Evolutionary conservation across 2,329 filamentous ascomycete species (phyloP), one percentile per base, ranked within the genome.

Genomic region (Thelonectria olida): DNA sequence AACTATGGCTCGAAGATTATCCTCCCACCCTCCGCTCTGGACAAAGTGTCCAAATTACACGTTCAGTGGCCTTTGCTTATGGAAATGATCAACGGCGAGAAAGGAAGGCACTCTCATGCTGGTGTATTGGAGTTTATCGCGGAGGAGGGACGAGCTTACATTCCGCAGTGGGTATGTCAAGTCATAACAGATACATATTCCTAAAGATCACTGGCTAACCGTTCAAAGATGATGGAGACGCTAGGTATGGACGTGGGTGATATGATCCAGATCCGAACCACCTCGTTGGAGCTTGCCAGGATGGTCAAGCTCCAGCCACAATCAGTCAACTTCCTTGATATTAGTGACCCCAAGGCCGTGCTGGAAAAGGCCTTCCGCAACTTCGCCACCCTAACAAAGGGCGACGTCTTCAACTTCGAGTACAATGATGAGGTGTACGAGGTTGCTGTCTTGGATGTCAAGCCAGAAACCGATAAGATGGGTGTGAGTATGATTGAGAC

Each of bases 1-100:
- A 98, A 98, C 82, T 94, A 96, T 75, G 96, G 96, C 69, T 96
- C 95, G 79, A 99, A 99, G 83, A 95, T 99, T 72, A 92, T 99
- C 75, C 89, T 99, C 65, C 96, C 96, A n/a, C 92, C 96, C 0
- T 97, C 93, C 34, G 95, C 96, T 6, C 87, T 99, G 56, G 95
- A 99, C 82, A 99, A 97, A 79, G 91, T 99, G 69, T 97, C 96
- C 15, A 88, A 94, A 74, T 83, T 99, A 15, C 95, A 98, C 78
- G 97, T 99, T 64, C 94, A 96, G 75, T 99, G 97, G 82, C 96
- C 96, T 7, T 92, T 99, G 83, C 87, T 98, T 67, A 97, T 99
- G 82, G 95, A 99, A 85, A 85, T 99, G 67, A 91, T 92, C 71
- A 99, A 98, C 75, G 93, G 94, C 22, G 88, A 90, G 64, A 90